A percentile compares a stretch with the other conserved stretches of the same genome.
These are phyloP conservation scores for Phyllosticta citribraziliensis DNA, from an alignment of 2,329 filamentous ascomycete genomes.

Conservation along the genomic window DNA sequence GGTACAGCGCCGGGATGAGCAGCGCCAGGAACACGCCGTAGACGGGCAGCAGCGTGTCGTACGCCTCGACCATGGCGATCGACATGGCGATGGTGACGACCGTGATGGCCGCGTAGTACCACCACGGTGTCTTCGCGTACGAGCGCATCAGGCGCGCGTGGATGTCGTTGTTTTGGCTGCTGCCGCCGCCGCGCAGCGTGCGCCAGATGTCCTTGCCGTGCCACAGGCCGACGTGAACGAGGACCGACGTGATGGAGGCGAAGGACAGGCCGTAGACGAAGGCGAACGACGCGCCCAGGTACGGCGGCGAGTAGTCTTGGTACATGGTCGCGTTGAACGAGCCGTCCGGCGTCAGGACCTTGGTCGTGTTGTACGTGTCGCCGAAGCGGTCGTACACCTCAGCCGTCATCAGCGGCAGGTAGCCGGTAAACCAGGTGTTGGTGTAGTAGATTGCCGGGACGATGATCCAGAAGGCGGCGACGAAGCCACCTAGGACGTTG, in stretches of 20 bases:
- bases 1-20: constrained; percentile 5
- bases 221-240: constrained; percentile 27
- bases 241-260: constrained; percentile 20
- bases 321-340: constrained; percentile 28
- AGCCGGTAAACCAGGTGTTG: constrained; percentile 42
- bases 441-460: constrained; percentile 38
- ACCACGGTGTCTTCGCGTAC: constrained; percentile 25
- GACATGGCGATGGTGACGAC: constrained; percentile 32
- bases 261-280: constrained; percentile 30
- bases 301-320: constrained; percentile 30
- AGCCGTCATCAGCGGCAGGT: constrained; percentile 5
- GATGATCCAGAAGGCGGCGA: constrained; percentile 35
- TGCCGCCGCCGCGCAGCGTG: constrained; percentile 3
- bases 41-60: constrained; percentile 4
- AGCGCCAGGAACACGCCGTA: constrained; percentile 6
- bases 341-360: constrained; percentile 20
- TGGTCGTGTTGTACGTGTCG: constrained; percentile 49
- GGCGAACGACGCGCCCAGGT: constrained; percentile 27
- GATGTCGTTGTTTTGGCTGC: constrained; percentile 17
- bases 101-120: constrained; percentile 44
- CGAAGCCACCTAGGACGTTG: constrained; percentile 37
- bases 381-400: constrained; percentile 60
- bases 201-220: constrained; percentile 26
- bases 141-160: constrained; percentile 25
- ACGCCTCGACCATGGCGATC: constrained; percentile 7